phyloP scores from a whole-genome alignment of 306 rosid species.

The Datisca glomerata region DNA sequence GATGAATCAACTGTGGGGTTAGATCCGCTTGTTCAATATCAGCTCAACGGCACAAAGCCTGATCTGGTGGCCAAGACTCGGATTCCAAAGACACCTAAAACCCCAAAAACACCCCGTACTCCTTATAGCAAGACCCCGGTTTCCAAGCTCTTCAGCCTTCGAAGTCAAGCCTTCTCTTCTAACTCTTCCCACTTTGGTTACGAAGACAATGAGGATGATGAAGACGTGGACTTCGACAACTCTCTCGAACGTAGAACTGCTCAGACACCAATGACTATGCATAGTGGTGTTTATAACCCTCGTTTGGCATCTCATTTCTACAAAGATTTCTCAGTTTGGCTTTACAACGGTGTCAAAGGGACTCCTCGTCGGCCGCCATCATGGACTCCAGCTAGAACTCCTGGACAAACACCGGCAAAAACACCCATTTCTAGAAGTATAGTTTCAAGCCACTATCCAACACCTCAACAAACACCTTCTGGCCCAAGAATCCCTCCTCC shows the following conservation, averaged over 20 bases:
- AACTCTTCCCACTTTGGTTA: conserved; percentile 26
- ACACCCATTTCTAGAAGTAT: conserved; percentile 32
- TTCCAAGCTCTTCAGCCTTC: conserved; percentile 44
- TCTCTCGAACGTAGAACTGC: conserved; percentile 57
- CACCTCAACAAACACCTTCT: conserved; percentile 25
- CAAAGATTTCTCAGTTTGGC: conserved; percentile 66
- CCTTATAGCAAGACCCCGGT: conserved; percentile 28
- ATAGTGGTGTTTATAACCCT: conserved; percentile 41
- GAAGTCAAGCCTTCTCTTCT: conserved; percentile 41
- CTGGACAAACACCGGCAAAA: conserved; percentile 48
- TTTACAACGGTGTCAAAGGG: conserved; percentile 65
- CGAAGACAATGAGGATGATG: conserved; percentile 21
- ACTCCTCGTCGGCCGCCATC: conserved; percentile 61
- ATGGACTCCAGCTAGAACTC: conserved; percentile 79
- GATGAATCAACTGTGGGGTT: conserved; percentile 75
- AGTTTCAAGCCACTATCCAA: conserved; percentile 43
- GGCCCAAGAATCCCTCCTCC: conserved; percentile 21
- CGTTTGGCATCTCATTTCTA: conserved; percentile 82
- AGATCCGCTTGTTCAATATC: conserved; percentile 62
- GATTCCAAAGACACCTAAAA: conserved; percentile 28
- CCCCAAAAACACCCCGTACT: conserved; percentile 32
- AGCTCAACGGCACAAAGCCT: conserved; percentile 58
- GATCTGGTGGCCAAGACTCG: conserved; percentile 44
- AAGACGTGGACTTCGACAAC: conserved; percentile 44
- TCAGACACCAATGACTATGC: conserved; percentile 31